Percentiles rank a stretch among this genome's conserved stretches.
These are phyloP conservation scores for Arabidopsis arenosa DNA, from an alignment of 345 rosid genomes.

Conservation along the genomic window DNA sequence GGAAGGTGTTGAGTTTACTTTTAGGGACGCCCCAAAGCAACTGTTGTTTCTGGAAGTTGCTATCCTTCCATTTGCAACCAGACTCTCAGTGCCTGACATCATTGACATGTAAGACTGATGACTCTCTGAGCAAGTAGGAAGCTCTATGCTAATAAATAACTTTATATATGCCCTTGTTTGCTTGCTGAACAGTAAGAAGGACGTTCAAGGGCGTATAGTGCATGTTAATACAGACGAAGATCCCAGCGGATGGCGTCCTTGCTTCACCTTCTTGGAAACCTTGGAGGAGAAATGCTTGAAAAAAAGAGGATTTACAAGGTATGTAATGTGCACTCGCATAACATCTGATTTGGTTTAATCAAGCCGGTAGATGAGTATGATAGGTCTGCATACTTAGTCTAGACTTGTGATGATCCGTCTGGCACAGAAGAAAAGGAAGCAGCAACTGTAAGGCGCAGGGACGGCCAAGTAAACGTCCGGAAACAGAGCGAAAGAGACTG, in stretches of 20 bases:
- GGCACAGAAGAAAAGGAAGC: constrained; percentile 74
- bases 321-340: constrained; percentile 16
- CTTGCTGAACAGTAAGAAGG: constrained; percentile 62
- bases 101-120: constrained; percentile 68
- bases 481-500: constrained; percentile 81
- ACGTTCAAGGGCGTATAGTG: constrained; percentile 70
- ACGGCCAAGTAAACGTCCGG: constrained; percentile 73
- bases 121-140: constrained; percentile 29
- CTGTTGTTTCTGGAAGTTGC: constrained; percentile 83
- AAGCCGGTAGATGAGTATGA: background rate
- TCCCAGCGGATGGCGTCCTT: constrained; percentile 99
- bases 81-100: constrained; percentile 69
- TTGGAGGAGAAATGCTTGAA: constrained; percentile 68
- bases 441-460: constrained; percentile 65
- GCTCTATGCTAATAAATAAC: constrained; percentile 28
- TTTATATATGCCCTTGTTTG: constrained; percentile 25
- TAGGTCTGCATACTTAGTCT: background rate
- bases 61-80: constrained; percentile 76
- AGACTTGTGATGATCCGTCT: constrained; percentile 7
- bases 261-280: constrained; percentile 59
- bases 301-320: constrained; percentile 72
- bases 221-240: constrained; percentile 87
- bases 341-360: constrained; percentile 5
- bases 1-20: constrained; percentile 83
- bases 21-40: constrained; percentile 77